Conservation (phyloP, 345 rosid species). For the Corymbia maculata region DNA sequence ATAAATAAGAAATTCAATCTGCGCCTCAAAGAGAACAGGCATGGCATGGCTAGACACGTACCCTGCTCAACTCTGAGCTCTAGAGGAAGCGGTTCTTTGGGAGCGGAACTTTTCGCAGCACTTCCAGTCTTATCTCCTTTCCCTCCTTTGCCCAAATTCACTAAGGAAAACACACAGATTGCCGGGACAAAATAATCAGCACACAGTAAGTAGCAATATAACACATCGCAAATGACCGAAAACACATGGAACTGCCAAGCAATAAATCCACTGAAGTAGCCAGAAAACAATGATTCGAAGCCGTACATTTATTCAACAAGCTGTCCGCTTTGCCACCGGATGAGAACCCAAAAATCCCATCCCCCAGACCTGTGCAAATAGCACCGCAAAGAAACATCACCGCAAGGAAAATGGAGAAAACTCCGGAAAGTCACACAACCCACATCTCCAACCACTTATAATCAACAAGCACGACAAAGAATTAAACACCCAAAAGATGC, state of each 20-base stretch:
- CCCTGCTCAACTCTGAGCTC: slow-evolving; percentile 65
- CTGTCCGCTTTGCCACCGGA: neutral
- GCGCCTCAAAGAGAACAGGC: neutral
- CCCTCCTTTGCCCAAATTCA: slow-evolving; percentile 36
- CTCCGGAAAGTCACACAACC: neutral
- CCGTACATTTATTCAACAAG: neutral
- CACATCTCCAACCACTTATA: neutral
- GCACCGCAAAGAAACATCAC: neutral
- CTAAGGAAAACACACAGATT: slow-evolving; percentile 6
- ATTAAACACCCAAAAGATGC: neutral
- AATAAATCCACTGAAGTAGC: neutral
- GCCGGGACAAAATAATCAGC: slow-evolving; percentile 1
- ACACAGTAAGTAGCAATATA: neutral
- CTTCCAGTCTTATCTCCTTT: slow-evolving; percentile 34
- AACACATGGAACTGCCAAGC: neutral
- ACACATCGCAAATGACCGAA: neutral
- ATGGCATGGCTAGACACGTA: slow-evolving; percentile 1
- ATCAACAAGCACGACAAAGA: neutral
- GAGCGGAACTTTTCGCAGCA: slow-evolving; percentile 18
- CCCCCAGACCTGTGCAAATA: neutral
- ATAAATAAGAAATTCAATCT: neutral
- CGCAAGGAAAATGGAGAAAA: neutral
- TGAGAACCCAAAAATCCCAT: neutral
- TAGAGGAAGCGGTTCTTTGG: slow-evolving; percentile 42
- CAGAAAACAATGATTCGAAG: neutral